phyloP scores from a whole-genome alignment of 2,329 filamentous ascomycete species.

The Penicillium thymicola region DNA sequence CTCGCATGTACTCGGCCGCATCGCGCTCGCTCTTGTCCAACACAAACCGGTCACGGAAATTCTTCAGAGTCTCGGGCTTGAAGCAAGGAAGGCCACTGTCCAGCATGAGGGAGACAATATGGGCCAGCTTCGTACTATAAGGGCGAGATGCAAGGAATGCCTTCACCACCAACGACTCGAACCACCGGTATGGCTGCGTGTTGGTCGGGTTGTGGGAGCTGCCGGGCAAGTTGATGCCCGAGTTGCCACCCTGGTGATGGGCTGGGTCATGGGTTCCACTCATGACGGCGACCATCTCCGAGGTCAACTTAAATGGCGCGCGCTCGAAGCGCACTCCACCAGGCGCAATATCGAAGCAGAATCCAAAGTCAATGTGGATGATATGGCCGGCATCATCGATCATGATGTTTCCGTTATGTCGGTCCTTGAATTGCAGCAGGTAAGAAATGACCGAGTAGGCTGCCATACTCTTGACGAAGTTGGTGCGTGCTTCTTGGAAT shows the following conservation, averaged over 20 bases:
- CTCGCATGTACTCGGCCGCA: slow-evolving; percentile 90
- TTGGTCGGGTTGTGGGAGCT: slow-evolving; percentile 52
- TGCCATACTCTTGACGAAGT: slow-evolving; percentile 99
- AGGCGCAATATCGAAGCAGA: slow-evolving; percentile 98
- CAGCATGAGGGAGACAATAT: slow-evolving; percentile 92
- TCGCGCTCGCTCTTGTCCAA: slow-evolving; percentile 88
- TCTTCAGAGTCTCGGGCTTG: slow-evolving; percentile 89
- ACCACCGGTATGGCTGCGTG: slow-evolving; percentile 88
- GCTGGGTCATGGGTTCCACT: slow-evolving; percentile 59
- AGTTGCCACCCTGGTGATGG: slow-evolving; percentile 25
- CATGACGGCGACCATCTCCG: slow-evolving; percentile 99
- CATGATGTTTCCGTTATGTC: slow-evolving; percentile 99
- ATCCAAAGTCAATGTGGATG: slow-evolving; percentile 97
- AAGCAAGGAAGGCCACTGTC: slow-evolving; percentile 96
- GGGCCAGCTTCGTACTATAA: slow-evolving; percentile 81
- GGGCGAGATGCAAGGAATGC: slow-evolving; percentile 85
- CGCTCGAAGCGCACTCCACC: slow-evolving; percentile 97
- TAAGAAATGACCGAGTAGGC: slow-evolving; percentile 97
- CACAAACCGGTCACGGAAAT: slow-evolving; percentile 90
- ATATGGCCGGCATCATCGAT: slow-evolving; percentile 96
- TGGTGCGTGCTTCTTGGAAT: slow-evolving; percentile 91
- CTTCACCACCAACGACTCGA: slow-evolving; percentile 95
- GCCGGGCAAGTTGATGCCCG: slow-evolving; percentile 28
- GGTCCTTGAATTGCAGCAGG: slow-evolving; percentile 96
- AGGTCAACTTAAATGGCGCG: slow-evolving; percentile 95